phyloP scores from a whole-genome alignment of 2,329 filamentous ascomycete genomes.

The Curvularia sp. region DNA sequence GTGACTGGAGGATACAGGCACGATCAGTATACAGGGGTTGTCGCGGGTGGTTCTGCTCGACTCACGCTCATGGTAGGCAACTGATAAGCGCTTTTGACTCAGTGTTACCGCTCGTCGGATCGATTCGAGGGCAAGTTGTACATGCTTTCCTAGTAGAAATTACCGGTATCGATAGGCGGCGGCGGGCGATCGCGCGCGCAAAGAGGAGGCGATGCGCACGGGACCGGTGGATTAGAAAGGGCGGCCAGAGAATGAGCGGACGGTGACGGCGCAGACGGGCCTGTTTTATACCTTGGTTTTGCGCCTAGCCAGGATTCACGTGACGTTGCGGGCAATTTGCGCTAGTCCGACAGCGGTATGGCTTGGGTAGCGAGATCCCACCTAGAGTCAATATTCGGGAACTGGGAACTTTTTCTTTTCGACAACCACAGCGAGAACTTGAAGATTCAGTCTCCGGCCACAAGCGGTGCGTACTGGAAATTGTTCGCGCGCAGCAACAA shows the following conservation, averaged over 20 bases:
- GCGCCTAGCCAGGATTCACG: conserved; percentile 23
- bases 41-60: conserved; percentile 16
- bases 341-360: conserved; percentile 9
- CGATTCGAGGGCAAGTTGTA: conserved; percentile 41
- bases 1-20: conserved; percentile 24
- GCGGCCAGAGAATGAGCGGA: conserved; percentile 33
- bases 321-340: conserved; percentile 18
- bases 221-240: conserved; percentile 24
- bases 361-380: conserved; percentile 20
- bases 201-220: conserved; percentile 23
- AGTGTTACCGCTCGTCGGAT: conserved; percentile 46
- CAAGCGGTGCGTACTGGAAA: conserved; percentile 70
- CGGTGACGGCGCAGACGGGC: conserved; percentile 32
- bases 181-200: conserved; percentile 22
- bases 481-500: not conserved
- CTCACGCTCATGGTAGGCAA: conserved; percentile 50
- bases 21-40: conserved; percentile 28
- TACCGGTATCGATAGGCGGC: conserved; percentile 21
- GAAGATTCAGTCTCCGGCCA: conserved; percentile 98
- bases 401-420: conserved; percentile 42
- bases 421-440: conserved; percentile 68
- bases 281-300: conserved; percentile 31
- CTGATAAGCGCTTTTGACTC: conserved; percentile 43
- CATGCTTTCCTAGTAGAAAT: conserved; percentile 42
- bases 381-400: conserved; percentile 28